Percentiles rank a stretch among this genome's conserved stretches.
These are phyloP conservation scores for Lactifluus volemus DNA, from an alignment of 768 basidiomycete species.

Conservation along the genomic window DNA sequence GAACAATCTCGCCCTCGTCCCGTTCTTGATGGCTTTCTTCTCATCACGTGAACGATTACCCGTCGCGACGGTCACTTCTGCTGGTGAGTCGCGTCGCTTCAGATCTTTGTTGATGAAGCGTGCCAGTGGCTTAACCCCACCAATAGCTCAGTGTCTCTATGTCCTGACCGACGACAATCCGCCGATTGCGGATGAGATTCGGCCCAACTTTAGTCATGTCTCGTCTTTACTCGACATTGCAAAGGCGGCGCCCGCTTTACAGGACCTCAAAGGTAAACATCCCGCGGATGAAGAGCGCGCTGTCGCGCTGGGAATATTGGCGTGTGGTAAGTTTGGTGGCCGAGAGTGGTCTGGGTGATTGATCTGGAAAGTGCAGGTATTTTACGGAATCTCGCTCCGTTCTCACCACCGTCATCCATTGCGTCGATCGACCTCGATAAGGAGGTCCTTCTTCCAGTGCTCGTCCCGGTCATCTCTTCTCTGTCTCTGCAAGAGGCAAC, in stretches of 20 bases:
- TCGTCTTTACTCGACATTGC: slow-evolving; percentile 59
- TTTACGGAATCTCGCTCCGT: slow-evolving; percentile 64
- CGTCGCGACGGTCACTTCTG: slow-evolving; percentile 62
- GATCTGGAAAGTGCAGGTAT: slow-evolving; percentile 43
- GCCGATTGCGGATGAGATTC: slow-evolving; percentile 59
- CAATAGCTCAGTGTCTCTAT: slow-evolving; percentile 80
- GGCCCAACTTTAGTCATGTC: slow-evolving; percentile 49
- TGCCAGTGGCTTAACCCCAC: too few species aligned
- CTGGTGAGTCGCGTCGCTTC: slow-evolving; percentile 40
- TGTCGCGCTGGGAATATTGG: slow-evolving; percentile 53
- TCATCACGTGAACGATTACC: slow-evolving; percentile 61
- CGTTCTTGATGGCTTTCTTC: slow-evolving; percentile 89
- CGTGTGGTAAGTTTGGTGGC: slow-evolving; percentile 43
- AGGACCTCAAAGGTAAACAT: slow-evolving; percentile 30
- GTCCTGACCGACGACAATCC: slow-evolving; percentile 88
- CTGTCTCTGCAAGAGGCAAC: slow-evolving; percentile 45
- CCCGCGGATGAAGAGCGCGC: slow-evolving; percentile 42
- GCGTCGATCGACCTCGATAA: slow-evolving; percentile 62
- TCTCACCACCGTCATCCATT: slow-evolving; percentile 56
- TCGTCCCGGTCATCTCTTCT: slow-evolving; percentile 57
- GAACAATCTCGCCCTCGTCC: slow-evolving; percentile 67
- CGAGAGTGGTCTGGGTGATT: background rate
- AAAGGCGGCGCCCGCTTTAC: slow-evolving; percentile 28
- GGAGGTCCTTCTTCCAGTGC: slow-evolving; percentile 61
- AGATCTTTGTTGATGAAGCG: too few species aligned